phyloP scores from a whole-genome alignment of 345 rosid species.

The Trapa bicornis region DNA sequence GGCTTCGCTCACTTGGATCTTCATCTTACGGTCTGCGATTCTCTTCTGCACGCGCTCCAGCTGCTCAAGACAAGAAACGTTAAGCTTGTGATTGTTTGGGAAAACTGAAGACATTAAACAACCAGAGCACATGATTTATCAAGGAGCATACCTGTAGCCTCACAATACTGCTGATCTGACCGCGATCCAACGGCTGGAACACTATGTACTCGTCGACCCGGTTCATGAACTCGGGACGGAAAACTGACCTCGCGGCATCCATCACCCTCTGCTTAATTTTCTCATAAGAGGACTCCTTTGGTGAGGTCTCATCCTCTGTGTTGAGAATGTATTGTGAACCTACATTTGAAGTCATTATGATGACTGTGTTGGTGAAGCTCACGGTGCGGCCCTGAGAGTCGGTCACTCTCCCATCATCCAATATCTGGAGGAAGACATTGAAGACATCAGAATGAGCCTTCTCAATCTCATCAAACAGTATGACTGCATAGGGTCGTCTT shows the following conservation, averaged over 20 bases:
- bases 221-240: constrained; percentile 97
- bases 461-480: constrained; percentile 96
- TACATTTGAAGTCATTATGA: constrained; percentile 92
- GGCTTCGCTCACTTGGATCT: constrained; percentile 49
- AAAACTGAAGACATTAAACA: background rate
- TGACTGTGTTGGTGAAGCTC: constrained; percentile 84
- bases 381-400: constrained; percentile 96
- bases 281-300: constrained; percentile 58
- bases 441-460: constrained; percentile 92
- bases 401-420: constrained; percentile 96
- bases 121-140: too few relatives aligned
- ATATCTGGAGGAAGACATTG: constrained; percentile 90
- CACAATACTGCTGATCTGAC: constrained; percentile 74
- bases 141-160: constrained; percentile 61
- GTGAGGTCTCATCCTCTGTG: constrained; percentile 35
- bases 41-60: constrained; percentile 86
- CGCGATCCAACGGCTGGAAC: constrained; percentile 87
- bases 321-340: constrained; percentile 84
- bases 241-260: constrained; percentile 95
- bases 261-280: constrained; percentile 72
- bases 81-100: background rate
- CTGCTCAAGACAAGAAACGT: constrained; percentile 21
- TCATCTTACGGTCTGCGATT: constrained; percentile 78
- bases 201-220: constrained; percentile 96
- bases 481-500: constrained; percentile 91